Evolutionary conservation across 2,329 filamentous ascomycete species (phyloP).

Genomic region (Septoria petroselini): DNA sequence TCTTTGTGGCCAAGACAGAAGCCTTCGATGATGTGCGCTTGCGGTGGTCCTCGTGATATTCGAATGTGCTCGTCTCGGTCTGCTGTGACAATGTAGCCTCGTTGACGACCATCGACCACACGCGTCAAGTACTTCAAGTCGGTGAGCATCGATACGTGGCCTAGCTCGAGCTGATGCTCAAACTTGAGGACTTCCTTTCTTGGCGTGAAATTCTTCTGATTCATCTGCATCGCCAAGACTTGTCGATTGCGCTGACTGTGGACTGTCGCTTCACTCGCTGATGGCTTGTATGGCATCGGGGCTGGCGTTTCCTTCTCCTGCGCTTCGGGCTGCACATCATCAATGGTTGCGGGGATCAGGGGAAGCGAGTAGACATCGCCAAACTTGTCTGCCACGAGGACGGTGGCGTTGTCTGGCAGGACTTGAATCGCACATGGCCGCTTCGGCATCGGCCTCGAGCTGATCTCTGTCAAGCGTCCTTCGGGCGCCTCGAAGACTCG

Average conservation of each 20-base stretch:
- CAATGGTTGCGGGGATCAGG: constrained; percentile 51
- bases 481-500: constrained; percentile 72
- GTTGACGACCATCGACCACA: constrained; percentile 44
- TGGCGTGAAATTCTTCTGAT: constrained; percentile 45
- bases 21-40: constrained; percentile 81
- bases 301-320: constrained; percentile 21
- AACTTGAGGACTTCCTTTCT: constrained; percentile 55
- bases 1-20: constrained; percentile 86
- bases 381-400: constrained; percentile 90
- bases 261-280: constrained; percentile 58
- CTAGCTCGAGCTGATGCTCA: constrained; percentile 74
- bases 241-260: constrained; percentile 60
- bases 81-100: constrained; percentile 62
- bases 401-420: constrained; percentile 65
- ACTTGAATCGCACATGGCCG: constrained; percentile 74
- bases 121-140: constrained; percentile 60
- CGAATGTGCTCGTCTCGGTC: constrained; percentile 83
- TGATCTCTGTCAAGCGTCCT: constrained; percentile 64
- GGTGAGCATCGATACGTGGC: constrained; percentile 93
- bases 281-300: constrained; percentile 45
- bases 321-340: constrained; percentile 35
- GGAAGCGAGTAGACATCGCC: constrained; percentile 92
- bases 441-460: constrained; percentile 83
- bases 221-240: constrained; percentile 57
- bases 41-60: constrained; percentile 74